Percentiles rank a stretch among this genome's conserved stretches.
Conservation (phyloP, 495 filamentous ascomycete genomes). For the Lepidopterella palustris region DNA sequence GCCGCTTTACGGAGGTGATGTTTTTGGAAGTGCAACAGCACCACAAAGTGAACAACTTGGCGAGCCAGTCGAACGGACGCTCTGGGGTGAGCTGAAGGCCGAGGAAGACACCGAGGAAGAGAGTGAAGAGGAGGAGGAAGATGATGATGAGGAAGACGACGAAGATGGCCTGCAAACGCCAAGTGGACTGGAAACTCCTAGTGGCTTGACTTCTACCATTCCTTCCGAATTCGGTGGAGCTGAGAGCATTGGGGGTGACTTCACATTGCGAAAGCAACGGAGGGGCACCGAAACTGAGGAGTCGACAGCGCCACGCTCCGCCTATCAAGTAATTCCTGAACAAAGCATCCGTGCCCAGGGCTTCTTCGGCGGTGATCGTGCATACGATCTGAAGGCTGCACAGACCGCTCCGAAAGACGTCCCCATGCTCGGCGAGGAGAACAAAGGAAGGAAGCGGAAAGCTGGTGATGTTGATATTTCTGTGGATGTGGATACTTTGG, state of each 20-base stretch:
- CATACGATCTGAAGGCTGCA: constrained; percentile 67
- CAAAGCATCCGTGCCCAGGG: constrained; percentile 74
- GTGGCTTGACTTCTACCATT: constrained; percentile 66
- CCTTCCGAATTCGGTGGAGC: constrained; percentile 68
- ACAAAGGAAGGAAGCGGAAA: constrained; percentile 78
- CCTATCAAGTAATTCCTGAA: constrained; percentile 89
- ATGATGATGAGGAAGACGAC: constrained; percentile 32
- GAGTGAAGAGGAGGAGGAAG: constrained; percentile 62
- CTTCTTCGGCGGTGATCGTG: constrained; percentile 91
- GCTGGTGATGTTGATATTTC: constrained; percentile 91
- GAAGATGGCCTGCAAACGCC: constrained; percentile 68
- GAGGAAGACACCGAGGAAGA: constrained; percentile 60
- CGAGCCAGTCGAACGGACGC: constrained; percentile 77
- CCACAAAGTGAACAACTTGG: constrained; percentile 55
- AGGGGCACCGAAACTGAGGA: constrained; percentile 88
- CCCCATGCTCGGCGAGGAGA: constrained; percentile 73
- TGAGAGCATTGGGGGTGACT: constrained; percentile 74
- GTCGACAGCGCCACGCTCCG: constrained; percentile 59
- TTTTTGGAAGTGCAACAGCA: constrained; percentile 76
- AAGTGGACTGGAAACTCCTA: constrained; percentile 72
- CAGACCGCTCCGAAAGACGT: constrained; percentile 46
- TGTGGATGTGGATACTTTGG: constrained; percentile 73
- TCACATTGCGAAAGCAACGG: constrained; percentile 83
- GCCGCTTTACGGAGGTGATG: constrained; percentile 87
- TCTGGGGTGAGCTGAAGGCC: constrained; percentile 91